Evolutionary conservation across 176 grass and related monocot genomes (phyloP).

Genomic region (Triticum timopheevii): DNA sequence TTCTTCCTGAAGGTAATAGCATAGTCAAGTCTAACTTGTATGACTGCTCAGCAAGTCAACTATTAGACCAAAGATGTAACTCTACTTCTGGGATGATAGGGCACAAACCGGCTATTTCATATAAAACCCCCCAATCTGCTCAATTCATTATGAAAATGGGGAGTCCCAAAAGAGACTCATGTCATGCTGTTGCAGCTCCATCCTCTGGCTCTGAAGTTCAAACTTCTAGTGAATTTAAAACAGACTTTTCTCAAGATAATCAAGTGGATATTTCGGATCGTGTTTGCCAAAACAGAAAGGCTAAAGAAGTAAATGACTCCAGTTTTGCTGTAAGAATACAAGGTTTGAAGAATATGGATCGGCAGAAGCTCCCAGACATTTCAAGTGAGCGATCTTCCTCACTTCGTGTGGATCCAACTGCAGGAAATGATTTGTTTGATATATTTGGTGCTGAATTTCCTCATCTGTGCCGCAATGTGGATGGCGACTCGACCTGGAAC

Average conservation of each 20-base stretch:
- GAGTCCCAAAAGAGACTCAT: conserved; percentile 34
- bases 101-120: conserved; percentile 28
- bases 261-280: conserved; percentile 15
- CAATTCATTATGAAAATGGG: conserved; percentile 39
- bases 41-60: conserved; percentile 24
- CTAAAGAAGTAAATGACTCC: conserved; percentile 38
- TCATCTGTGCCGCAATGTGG: conserved; percentile 38
- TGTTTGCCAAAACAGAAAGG: conserved; percentile 31
- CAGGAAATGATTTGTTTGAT: conserved; percentile 65
- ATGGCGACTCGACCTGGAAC: conserved; percentile 46
- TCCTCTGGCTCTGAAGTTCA: conserved; percentile 27
- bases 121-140: conserved; percentile 35
- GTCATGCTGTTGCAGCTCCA: conserved; percentile 38
- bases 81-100: conserved; percentile 35
- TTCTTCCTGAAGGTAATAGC: conserved; percentile 32
- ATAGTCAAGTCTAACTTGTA: conserved; percentile 41
- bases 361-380: conserved; percentile 25
- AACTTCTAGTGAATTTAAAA: conserved; percentile 41
- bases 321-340: conserved; percentile 35
- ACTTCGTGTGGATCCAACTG: conserved; percentile 36
- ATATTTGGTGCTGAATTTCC: conserved; percentile 57
- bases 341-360: conserved; percentile 38
- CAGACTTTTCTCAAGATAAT: conserved; percentile 34
- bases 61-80: conserved; percentile 35
- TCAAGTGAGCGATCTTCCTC: conserved; percentile 21